These are phyloP conservation scores for Chlorella variabilis DNA, from an alignment of 163 green algal genomes.

Conservation along the genomic window DNA sequence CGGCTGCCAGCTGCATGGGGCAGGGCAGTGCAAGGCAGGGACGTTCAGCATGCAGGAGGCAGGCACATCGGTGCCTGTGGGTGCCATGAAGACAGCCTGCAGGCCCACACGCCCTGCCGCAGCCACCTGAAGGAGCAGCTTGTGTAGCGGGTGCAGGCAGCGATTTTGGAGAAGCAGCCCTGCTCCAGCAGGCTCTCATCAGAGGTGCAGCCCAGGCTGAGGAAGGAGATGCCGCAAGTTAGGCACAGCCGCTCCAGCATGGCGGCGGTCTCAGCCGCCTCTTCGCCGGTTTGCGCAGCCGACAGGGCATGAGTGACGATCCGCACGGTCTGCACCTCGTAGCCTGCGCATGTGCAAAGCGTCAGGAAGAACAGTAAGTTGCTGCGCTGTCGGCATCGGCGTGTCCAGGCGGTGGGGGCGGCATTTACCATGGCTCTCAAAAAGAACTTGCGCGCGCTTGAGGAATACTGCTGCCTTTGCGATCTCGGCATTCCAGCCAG, in stretches of 20 bases:
- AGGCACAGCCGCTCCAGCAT: constrained; percentile 15
- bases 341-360: constrained; percentile 24
- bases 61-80: no score
- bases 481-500: constrained; percentile 17
- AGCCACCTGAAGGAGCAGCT: constrained; percentile 26
- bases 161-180: not conserved
- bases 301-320: constrained; percentile 44
- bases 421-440: not conserved
- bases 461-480: constrained; percentile 34
- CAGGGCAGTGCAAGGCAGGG: not conserved
- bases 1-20: constrained; percentile 5
- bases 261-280: not conserved
- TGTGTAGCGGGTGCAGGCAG: not conserved
- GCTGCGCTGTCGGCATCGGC: no score
- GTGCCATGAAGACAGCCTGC: no score
- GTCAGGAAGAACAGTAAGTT: not conserved
- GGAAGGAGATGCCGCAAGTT: not conserved
- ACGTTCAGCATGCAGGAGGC: no score
- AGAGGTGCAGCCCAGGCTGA: constrained; percentile 19
- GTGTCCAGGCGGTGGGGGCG: not conserved
- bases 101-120: no score
- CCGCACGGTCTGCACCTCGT: constrained; percentile 59
- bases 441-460: not conserved
- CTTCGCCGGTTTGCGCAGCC: not conserved
- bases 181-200: not conserved